Conservation (phyloP, 176 grass and related monocot species). For the Aegilops umbellulata region DNA sequence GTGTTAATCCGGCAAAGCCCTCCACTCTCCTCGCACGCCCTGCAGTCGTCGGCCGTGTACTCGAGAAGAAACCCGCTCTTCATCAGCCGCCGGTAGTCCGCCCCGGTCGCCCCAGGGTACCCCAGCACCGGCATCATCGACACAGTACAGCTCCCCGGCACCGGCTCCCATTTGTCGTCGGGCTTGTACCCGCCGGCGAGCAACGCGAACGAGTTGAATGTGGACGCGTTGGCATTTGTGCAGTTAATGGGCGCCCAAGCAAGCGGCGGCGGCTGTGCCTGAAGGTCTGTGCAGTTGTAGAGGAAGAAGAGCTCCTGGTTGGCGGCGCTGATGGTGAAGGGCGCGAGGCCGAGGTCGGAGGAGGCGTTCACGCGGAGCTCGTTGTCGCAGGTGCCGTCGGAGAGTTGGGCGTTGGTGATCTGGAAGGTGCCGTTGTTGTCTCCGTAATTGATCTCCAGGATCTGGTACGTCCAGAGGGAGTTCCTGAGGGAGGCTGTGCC, state of each 20-base stretch:
- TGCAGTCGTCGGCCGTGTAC: slow-evolving; percentile 2
- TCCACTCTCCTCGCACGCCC: not conserved
- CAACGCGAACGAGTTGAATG: not conserved
- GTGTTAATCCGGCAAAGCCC: slow-evolving; percentile 23
- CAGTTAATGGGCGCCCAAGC: not conserved
- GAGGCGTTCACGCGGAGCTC: not conserved
- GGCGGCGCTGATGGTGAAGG: not conserved
- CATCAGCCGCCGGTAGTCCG: slow-evolving; percentile 20
- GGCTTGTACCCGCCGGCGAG: slow-evolving; percentile 18
- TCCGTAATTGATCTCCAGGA: slow-evolving; percentile 16
- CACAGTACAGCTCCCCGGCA: slow-evolving; percentile 15
- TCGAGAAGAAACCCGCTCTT: slow-evolving; percentile 39
- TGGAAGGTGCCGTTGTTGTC: slow-evolving; percentile 1
- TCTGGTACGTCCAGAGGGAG: not conserved
- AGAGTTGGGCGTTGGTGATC: not conserved
- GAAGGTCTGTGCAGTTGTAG: not conserved
- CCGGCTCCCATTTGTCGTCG: accelerated
- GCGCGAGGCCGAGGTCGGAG: slow-evolving; percentile 24
- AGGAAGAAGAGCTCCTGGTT: slow-evolving; percentile 54
- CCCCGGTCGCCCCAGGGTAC: not conserved
- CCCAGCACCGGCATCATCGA: slow-evolving; percentile 33
- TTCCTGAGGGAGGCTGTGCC: not conserved
- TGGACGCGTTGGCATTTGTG: not conserved
- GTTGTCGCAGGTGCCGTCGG: not conserved
- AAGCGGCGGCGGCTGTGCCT: not conserved